Evolutionary conservation across 371 early-diverging fungal species (phyloP), one percentile per base, ranked within the genome.

Genomic region (Haplosporangium sp.): DNA sequence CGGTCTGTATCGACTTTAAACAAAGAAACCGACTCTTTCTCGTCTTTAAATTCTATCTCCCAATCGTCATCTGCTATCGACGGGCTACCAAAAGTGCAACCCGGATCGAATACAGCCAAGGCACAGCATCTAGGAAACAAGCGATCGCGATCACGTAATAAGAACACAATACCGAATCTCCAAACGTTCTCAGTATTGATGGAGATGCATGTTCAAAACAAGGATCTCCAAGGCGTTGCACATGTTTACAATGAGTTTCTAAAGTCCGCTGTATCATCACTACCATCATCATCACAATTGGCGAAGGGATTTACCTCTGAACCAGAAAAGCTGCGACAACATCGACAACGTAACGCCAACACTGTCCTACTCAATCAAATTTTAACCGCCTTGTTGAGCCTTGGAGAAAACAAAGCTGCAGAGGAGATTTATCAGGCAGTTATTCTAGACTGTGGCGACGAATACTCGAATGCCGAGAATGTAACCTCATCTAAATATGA

Each of bases 111-210:
- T 20, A 6, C 61, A 5, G 10, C 8, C 13, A 19, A 34, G 13
- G 15, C 47, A 47, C 9, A 15, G 47, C 15, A 27, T 9, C 3
- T 39, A 7, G 34, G 38, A 47, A 15, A 15, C 47, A 47, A 47
- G 47, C 47, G 47, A 15, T 47, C 47, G 15, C 48, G 17, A 17
- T 13, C 17, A 48, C 45, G 47, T 10, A 10, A 48, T 6, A 11
- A 34, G 0, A 17, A 40, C 8, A 50, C 60, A 11, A 39, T 27
- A 0, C 75, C 81, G 7, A 79, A 79, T 47, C 37, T 69, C 15
- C 74, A 79, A 59, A 79, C 75, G 4, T 58, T 71, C 15, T 79
- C 81, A 2, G 81, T 79, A 11, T 45, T 79, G 40, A 74, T 79
- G 74, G 65, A 79, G 47, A 55, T 42, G 1, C 69, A 74, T 50